phyloP scores from a whole-genome alignment of 2,329 filamentous ascomycete species.

The Blastomyces silverae region DNA sequence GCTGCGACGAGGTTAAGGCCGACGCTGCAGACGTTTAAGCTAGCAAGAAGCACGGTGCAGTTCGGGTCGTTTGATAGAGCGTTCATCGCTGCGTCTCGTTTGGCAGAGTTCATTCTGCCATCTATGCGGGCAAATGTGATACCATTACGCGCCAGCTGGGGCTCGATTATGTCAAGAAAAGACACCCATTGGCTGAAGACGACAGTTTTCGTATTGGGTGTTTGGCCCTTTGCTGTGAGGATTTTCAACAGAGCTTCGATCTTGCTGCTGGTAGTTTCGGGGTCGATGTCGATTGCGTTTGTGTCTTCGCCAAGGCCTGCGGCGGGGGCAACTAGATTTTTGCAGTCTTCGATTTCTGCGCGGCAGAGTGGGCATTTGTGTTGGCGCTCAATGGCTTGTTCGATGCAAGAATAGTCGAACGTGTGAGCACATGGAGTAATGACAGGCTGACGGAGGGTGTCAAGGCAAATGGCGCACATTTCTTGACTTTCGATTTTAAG shows the following conservation, averaged over 20 bases:
- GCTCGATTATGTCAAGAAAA: conserved; percentile 67
- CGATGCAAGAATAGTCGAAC: conserved; percentile 69
- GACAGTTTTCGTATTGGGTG: conserved; percentile 64
- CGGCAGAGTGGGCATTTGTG: conserved; percentile 82
- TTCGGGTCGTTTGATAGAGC: conserved; percentile 60
- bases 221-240: conserved; percentile 60
- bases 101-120: conserved; percentile 64
- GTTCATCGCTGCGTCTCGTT: conserved; percentile 65
- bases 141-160: conserved; percentile 54
- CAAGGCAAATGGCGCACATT: conserved; percentile 75
- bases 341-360: conserved; percentile 54
- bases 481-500: conserved; percentile 74
- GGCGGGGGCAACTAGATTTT: conserved; percentile 60
- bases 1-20: conserved; percentile 80
- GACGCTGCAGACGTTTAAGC: conserved; percentile 73
- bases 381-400: conserved; percentile 65
- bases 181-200: conserved; percentile 79
- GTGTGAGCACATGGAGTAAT: conserved; percentile 81
- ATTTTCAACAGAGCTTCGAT: conserved; percentile 73
- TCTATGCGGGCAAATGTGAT: conserved; percentile 68
- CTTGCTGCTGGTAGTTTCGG: conserved; percentile 67
- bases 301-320: conserved; percentile 49
- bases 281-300: conserved; percentile 50
- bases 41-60: conserved; percentile 72
- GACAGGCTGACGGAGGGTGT: conserved; percentile 62